Evolutionary conservation across 331 rosid genomes (phyloP), one percentile per base, ranked within the genome.

Genomic region (Cydonia oblonga): DNA sequence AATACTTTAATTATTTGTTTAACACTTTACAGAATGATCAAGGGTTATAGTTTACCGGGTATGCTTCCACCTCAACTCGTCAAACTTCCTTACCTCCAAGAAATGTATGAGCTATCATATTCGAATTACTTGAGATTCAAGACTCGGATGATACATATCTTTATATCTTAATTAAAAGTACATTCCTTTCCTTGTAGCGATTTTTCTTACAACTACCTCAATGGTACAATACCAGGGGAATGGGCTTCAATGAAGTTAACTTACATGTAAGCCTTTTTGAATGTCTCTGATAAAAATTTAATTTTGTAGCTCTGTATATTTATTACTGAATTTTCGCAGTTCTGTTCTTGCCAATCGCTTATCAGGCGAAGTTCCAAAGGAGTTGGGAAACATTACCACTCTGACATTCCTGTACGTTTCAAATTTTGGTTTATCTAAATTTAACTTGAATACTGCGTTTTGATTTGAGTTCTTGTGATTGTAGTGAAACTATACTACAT

Each of bases 41-140:
- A 84, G 79, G 33, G 76, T 70, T 69, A 52, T 66, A 89, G 78
- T 79, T 87, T 93, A 72, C 92, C 96, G 33, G 96, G 97, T 61
- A n/a, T 72, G 80, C 98, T 93, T 81, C 96, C 98, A 65, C 88
- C 90, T 78, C 88, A 93, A 64, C 76, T 93, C 79, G 83, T 82
- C 80, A 89, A 84, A 67, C 97, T 93, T 86, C 93, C 87, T 76
- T 80, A 83, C 78, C 92, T 93, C 71, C 74, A 14, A 79, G 61
- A 58, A 78, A 76, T 93, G 98, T 90, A 85, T 65, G 93, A 68
- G 67, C 64, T 35, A 4, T 58, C 57, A 40, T 2, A 16, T 49
- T 49, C 18, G 54, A 49, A 49, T 49, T 16, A 49, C 54, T 49
- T 49, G 20, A 49, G 0, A 2, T 49, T 49, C 20, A 19, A 49